These are phyloP conservation scores for Candida gigantensis DNA, from an alignment of 1,139 yeast genomes.

Conservation along the genomic window DNA sequence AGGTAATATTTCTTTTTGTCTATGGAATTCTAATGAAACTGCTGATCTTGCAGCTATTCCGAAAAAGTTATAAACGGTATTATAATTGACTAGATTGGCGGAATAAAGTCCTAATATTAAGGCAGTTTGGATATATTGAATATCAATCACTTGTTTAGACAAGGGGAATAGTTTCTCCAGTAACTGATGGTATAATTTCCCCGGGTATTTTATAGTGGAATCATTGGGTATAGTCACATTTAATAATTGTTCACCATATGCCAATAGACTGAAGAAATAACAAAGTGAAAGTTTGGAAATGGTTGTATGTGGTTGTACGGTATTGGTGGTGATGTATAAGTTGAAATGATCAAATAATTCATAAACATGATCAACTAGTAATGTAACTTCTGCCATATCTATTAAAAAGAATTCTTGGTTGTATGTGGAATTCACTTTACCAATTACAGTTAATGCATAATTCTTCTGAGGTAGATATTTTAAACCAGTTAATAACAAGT, in stretches of 20 bases:
- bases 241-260: slow-evolving; percentile 39
- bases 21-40: slow-evolving; percentile 46
- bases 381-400: slow-evolving; percentile 9
- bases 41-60: slow-evolving; percentile 53
- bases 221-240: slow-evolving; percentile 14
- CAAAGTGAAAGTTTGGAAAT: slow-evolving; percentile 20
- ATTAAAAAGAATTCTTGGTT: slow-evolving; percentile 44
- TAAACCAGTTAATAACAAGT: slow-evolving; percentile 10
- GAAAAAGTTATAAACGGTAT: slow-evolving; percentile 49
- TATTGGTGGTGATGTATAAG: no score
- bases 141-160: slow-evolving; percentile 41
- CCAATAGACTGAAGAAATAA: slow-evolving; percentile 34
- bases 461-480: slow-evolving; percentile 27
- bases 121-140: slow-evolving; percentile 47
- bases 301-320: no score
- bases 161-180: slow-evolving; percentile 43
- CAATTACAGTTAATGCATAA: slow-evolving; percentile 29
- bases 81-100: slow-evolving; percentile 49
- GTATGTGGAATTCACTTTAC: slow-evolving; percentile 33
- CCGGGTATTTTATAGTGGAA: slow-evolving; percentile 23
- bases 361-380: slow-evolving; percentile 26
- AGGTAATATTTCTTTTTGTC: slow-evolving; percentile 25
- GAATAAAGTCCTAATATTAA: slow-evolving; percentile 47
- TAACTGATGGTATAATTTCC: slow-evolving; percentile 38
- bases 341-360: slow-evolving; percentile 20